phyloP scores from a whole-genome alignment of 208 protist species.

The Naegleria fowleri region DNA sequence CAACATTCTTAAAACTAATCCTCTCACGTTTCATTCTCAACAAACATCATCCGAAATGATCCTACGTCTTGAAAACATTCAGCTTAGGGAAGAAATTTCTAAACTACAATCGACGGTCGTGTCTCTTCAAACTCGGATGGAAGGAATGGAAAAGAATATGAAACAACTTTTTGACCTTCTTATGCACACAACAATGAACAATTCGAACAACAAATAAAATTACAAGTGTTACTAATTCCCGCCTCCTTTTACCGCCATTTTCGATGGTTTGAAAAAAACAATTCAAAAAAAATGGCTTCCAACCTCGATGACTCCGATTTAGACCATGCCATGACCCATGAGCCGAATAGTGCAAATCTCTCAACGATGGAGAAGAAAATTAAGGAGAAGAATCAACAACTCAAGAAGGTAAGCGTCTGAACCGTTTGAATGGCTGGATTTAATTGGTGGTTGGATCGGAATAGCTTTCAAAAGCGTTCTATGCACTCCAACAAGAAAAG shows the following conservation, averaged over 20 bases:
- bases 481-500: conserved; percentile 25
- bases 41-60: not conserved
- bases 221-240: not conserved
- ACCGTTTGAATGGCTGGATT: too few species aligned
- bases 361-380: not conserved
- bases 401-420: not conserved
- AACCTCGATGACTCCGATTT: not conserved
- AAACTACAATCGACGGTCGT: not conserved
- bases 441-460: not conserved
- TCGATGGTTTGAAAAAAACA: not conserved
- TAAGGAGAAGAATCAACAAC: not conserved
- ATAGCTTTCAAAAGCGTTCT: conserved; percentile 10
- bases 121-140: not conserved
- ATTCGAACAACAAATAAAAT: not conserved
- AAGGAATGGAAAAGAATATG: not conserved
- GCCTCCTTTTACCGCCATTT: too few species aligned
- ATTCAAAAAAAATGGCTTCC: not conserved
- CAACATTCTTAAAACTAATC: not conserved
- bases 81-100: not conserved
- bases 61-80: not conserved
- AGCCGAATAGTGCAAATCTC: not conserved
- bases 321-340: not conserved
- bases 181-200: not conserved
- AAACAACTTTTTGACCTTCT: not conserved
- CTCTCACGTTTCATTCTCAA: not conserved